phyloP scores from a whole-genome alignment of 2,329 filamentous ascomycete genomes.

The Colletotrichum sansevieriae region DNA sequence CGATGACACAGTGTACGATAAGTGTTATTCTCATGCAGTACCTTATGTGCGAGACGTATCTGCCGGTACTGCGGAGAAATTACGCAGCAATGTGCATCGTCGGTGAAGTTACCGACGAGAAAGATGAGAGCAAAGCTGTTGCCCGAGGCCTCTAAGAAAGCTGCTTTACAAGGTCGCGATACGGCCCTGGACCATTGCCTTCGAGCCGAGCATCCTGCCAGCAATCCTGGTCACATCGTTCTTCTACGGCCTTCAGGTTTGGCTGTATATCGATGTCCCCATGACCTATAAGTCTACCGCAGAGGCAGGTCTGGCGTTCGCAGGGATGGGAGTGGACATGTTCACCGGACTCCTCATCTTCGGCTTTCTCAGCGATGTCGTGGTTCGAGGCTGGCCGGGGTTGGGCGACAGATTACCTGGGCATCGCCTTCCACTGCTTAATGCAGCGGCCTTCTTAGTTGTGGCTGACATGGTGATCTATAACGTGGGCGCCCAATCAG shows the following conservation, averaged over 20 bases:
- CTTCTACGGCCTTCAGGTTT: slow-evolving; percentile 32
- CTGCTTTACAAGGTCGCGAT: slow-evolving; percentile 27
- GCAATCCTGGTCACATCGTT: slow-evolving; percentile 28
- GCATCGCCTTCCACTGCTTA: slow-evolving; percentile 29
- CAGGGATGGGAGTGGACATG: slow-evolving; percentile 21
- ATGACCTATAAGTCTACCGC: slow-evolving; percentile 27
- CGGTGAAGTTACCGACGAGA: neutral
- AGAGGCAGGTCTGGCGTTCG: slow-evolving; percentile 19
- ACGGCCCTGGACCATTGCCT: slow-evolving; percentile 3
- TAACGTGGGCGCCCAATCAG: slow-evolving; percentile 9
- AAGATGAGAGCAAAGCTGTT: neutral
- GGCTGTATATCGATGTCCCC: slow-evolving; percentile 32
- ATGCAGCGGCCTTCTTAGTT: slow-evolving; percentile 16
- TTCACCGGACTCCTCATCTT: slow-evolving; percentile 26
- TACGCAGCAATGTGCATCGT: neutral
- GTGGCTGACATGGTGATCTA: slow-evolving; percentile 17
- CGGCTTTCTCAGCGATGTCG: slow-evolving; percentile 26
- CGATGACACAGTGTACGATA: slow-evolving; percentile 18
- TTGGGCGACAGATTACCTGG: slow-evolving; percentile 22
- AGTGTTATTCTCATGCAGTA: slow-evolving; percentile 20
- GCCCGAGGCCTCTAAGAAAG: neutral
- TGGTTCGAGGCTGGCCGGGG: slow-evolving; percentile 11
- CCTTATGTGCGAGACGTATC: slow-evolving; percentile 31
- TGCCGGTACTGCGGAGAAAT: slow-evolving; percentile 23
- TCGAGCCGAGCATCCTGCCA: slow-evolving; percentile 20